Evolutionary conservation across 2,329 filamentous ascomycete species (phyloP).

Genomic region (Cordyceps farinosa): DNA sequence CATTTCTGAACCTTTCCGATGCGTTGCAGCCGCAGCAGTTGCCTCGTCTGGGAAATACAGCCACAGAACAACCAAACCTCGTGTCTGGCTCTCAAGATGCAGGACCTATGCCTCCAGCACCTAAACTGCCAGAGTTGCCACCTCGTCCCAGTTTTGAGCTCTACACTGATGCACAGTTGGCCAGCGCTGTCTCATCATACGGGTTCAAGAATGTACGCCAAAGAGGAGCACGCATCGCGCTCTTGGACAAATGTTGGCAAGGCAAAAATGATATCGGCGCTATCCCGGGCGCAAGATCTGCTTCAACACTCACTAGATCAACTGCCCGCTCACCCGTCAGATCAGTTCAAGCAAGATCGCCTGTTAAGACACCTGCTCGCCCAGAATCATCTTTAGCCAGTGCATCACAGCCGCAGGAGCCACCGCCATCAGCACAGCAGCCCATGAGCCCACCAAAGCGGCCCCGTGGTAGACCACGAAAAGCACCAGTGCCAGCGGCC

Average conservation of each 20-base stretch:
- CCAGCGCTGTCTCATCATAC: slow-evolving; percentile 58
- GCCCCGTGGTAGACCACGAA: slow-evolving; percentile 24
- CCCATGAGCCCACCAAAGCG: slow-evolving; percentile 33
- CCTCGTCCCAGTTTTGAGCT: slow-evolving; percentile 54
- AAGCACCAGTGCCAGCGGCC: slow-evolving; percentile 8
- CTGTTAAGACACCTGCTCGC: slow-evolving; percentile 16
- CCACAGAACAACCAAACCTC: not conserved
- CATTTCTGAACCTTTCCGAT: slow-evolving; percentile 27
- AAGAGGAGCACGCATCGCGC: slow-evolving; percentile 64
- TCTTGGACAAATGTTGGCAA: slow-evolving; percentile 69
- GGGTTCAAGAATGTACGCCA: slow-evolving; percentile 71
- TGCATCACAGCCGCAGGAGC: slow-evolving; percentile 29
- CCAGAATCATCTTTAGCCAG: slow-evolving; percentile 13
- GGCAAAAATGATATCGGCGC: slow-evolving; percentile 43
- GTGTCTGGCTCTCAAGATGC: not conserved
- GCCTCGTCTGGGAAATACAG: too few species aligned
- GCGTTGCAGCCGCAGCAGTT: slow-evolving; percentile 20
- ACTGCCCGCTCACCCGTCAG: slow-evolving; percentile 20
- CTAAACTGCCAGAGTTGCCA: not conserved
- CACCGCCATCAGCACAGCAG: slow-evolving; percentile 35
- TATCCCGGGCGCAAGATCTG: slow-evolving; percentile 21
- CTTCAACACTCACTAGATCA: slow-evolving; percentile 19
- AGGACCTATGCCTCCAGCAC: not conserved
- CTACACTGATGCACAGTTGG: slow-evolving; percentile 60
- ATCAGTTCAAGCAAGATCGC: slow-evolving; percentile 12